These are phyloP conservation scores for Pichia californica DNA, from an alignment of 805 yeast species.

Conservation along the genomic window DNA sequence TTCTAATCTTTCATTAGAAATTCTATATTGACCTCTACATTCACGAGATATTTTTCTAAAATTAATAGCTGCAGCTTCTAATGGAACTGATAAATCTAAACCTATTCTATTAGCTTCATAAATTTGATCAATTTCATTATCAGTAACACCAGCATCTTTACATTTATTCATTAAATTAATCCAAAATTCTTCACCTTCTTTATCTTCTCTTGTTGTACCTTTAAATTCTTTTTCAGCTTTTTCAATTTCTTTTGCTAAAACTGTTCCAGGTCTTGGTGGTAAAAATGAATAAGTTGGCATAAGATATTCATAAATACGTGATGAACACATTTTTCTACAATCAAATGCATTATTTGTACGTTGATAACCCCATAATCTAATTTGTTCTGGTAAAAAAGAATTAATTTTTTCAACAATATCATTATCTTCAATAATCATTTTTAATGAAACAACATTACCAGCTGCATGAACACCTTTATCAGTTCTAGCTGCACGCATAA, in stretches of 20 bases:
- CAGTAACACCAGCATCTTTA: constrained; percentile 33
- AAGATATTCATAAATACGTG: constrained; percentile 91
- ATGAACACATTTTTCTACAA: constrained; percentile 90
- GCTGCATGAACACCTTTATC: constrained; percentile 99
- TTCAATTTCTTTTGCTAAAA: constrained; percentile 53
- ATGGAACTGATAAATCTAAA: constrained; percentile 30
- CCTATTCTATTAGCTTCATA: constrained; percentile 32
- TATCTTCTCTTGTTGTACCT: constrained; percentile 53
- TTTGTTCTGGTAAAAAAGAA: constrained; percentile 69
- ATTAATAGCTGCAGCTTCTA: constrained; percentile 33
- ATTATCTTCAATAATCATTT: constrained; percentile 76
- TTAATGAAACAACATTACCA: constrained; percentile 81
- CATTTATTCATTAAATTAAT: constrained; percentile 35
- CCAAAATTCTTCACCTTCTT: constrained; percentile 78
- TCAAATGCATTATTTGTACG: constrained; percentile 88
- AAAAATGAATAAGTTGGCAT: constrained; percentile 86
- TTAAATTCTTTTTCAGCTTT: constrained; percentile 49
- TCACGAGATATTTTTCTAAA: constrained; percentile 59
- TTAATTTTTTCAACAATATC: constrained; percentile 73
- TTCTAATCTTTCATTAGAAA: constrained; percentile 54
- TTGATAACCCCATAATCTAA: constrained; percentile 88
- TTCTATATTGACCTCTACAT: constrained; percentile 63
- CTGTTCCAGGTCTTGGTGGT: constrained; percentile 79
- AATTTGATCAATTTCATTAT: constrained; percentile 32
- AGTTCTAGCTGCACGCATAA: constrained; percentile 82